These are phyloP conservation scores for Pythium aristosporum DNA, from an alignment of 352 stramenopile species.

Conservation along the genomic window DNA sequence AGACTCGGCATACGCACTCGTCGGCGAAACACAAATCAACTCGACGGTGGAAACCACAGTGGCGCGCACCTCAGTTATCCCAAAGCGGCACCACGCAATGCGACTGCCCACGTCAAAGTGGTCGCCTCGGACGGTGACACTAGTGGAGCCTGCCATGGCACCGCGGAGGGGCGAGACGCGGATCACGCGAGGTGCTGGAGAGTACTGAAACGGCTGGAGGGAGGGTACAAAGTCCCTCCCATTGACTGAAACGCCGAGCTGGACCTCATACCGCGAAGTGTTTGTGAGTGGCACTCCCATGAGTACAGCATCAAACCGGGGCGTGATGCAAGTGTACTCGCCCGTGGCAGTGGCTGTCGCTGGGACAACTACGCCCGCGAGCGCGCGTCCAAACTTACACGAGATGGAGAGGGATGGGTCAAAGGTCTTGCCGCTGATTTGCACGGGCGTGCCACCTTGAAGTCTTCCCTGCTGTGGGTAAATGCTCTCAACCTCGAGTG, in stretches of 20 bases:
- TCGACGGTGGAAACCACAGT: constrained; percentile 37
- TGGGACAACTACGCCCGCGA: constrained; percentile 20
- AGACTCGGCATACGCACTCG: constrained; percentile 31
- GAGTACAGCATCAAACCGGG: constrained; percentile 26
- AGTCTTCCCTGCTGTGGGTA: constrained; percentile 44
- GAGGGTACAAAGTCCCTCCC: constrained; percentile 63
- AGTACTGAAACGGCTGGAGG: constrained; percentile 52
- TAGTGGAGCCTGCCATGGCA: constrained; percentile 48
- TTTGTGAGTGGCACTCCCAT: constrained; percentile 8
- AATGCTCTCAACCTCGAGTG: constrained; percentile 43
- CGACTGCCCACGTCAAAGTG: constrained; percentile 31
- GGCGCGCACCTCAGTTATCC: constrained; percentile 34
- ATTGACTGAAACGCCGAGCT: constrained; percentile 58
- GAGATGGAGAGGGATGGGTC: constrained; percentile 31
- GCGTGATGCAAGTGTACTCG: constrained; percentile 42
- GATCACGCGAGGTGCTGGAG: constrained; percentile 35
- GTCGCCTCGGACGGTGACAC: constrained; percentile 46
- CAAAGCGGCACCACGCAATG: constrained; percentile 54
- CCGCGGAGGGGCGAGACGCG: constrained; percentile 50
- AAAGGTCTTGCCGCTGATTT: constrained; percentile 59
- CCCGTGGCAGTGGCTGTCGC: constrained; percentile 29
- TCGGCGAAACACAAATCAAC: constrained; percentile 45
- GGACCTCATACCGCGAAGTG: constrained; percentile 1
- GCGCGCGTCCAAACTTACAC: constrained; percentile 62
- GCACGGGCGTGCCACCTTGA: constrained; percentile 54